These are phyloP conservation scores for Paracorniculantispora psalliotae DNA, from an alignment of 2,329 filamentous ascomycete species.

Conservation along the genomic window DNA sequence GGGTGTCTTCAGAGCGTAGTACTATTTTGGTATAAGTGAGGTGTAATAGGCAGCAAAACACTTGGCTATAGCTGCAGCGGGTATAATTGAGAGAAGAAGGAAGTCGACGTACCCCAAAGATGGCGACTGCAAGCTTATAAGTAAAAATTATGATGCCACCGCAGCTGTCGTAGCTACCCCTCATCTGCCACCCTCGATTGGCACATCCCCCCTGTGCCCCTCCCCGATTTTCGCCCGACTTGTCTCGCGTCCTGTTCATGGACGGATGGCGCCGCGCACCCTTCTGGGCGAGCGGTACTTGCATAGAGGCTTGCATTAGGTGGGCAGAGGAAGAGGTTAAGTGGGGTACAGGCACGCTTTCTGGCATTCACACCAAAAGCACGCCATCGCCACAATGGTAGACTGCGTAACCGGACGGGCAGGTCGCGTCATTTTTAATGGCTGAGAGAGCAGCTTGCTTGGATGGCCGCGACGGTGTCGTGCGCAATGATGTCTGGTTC, in stretches of 20 bases:
- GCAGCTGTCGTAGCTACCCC: constrained; percentile 1
- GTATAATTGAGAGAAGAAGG: neutral
- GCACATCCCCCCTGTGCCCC: constrained; percentile 4
- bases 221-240: constrained; percentile 7
- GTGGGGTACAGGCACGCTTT: constrained; percentile 1
- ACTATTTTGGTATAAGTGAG: neutral
- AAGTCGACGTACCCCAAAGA: neutral
- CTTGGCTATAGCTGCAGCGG: neutral
- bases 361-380: constrained; percentile 1
- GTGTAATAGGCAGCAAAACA: neutral
- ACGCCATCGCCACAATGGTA: constrained; percentile 16
- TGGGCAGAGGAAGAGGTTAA: neutral
- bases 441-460: neutral
- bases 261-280: neutral
- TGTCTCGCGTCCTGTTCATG: neutral
- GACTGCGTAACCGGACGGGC: neutral
- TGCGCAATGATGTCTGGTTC: neutral
- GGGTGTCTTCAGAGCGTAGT: neutral
- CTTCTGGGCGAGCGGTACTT: neutral
- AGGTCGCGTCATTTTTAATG: constrained; percentile 3
- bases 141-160: neutral
- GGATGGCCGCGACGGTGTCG: neutral
- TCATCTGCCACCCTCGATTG: constrained; percentile 3
- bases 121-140: neutral
- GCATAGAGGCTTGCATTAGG: neutral